A percentile compares a stretch with the other conserved stretches of the same genome.
These are phyloP conservation scores for Podaxis sp. DNA, from an alignment of 768 basidiomycete genomes.

Conservation along the genomic window DNA sequence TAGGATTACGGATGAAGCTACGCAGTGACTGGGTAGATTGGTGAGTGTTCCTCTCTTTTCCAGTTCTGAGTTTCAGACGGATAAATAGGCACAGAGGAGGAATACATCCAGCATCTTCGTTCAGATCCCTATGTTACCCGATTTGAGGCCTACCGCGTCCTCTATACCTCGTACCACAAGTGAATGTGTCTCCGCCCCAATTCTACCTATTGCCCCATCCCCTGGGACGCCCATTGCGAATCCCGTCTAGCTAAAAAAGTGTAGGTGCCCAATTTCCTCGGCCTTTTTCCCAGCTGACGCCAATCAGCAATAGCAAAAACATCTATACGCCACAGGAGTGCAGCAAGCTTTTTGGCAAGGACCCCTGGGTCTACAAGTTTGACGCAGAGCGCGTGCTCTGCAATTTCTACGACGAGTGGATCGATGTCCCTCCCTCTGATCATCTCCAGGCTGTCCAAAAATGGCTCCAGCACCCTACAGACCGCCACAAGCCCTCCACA, in stretches of 20 bases:
- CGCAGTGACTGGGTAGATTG: too few species aligned
- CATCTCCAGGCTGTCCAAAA: constrained; percentile 58
- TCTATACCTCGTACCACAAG: constrained; percentile 79
- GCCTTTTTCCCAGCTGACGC: constrained; percentile 14
- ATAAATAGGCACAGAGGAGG: constrained; percentile 56
- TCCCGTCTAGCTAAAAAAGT: constrained; percentile 78
- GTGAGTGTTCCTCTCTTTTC: too few species aligned
- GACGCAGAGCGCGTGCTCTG: constrained; percentile 72
- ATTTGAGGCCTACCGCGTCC: constrained; percentile 76
- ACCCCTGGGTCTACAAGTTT: constrained; percentile 69
- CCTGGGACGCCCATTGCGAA: constrained; percentile 84
- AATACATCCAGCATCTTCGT: constrained; percentile 67
- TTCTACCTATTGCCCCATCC: constrained; percentile 85
- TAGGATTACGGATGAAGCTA: too few species aligned
- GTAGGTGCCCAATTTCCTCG: constrained; percentile 37
- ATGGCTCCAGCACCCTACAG: constrained; percentile 62
- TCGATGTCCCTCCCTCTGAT: constrained; percentile 58
- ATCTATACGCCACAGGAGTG: constrained; percentile 60
- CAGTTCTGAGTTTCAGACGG: too few species aligned
- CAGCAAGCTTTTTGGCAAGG: constrained; percentile 55
- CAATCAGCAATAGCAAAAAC: constrained; percentile 45
- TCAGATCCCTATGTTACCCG: constrained; percentile 76
- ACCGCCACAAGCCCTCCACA: constrained; percentile 42
- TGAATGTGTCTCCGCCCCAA: constrained; percentile 87
- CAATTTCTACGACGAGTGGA: constrained; percentile 60